Conservation (phyloP, 768 basidiomycete genomes). For the Boletus tomentosulus region DNA sequence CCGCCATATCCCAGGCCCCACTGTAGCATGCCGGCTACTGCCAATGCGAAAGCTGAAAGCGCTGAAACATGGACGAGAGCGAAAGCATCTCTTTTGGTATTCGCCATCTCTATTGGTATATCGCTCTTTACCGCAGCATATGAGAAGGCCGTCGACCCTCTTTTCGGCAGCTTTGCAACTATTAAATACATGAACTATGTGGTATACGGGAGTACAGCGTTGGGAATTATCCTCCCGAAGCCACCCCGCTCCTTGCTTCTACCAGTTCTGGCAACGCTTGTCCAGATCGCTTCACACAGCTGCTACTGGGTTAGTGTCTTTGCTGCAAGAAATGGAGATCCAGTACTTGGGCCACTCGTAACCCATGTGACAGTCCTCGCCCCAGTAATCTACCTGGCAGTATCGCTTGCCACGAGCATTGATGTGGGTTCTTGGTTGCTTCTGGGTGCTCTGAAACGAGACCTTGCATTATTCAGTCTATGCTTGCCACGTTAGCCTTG, state of each 20-base stretch:
- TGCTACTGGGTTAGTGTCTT: constrained; percentile 63
- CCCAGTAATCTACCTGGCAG: constrained; percentile 52
- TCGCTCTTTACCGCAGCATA: constrained; percentile 63
- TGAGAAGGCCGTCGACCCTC: constrained; percentile 58
- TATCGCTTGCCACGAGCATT: constrained; percentile 41
- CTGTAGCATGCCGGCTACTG: constrained; percentile 2
- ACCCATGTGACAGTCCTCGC: constrained; percentile 55
- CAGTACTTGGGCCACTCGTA: constrained; percentile 53
- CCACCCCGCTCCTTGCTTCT: constrained; percentile 24
- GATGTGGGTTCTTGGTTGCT: constrained; percentile 32
- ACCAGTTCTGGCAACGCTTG: constrained; percentile 35
- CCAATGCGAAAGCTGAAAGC: not conserved
- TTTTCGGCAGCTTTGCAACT: constrained; percentile 63
- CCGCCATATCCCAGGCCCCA: not conserved
- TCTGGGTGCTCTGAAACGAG: not conserved
- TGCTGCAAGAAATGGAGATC: constrained; percentile 50
- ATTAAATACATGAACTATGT: constrained; percentile 43
- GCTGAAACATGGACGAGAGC: constrained; percentile 11
- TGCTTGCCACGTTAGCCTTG: constrained; percentile 22
- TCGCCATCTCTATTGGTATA: constrained; percentile 31
- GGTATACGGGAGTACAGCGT: constrained; percentile 34
- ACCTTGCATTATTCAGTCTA: constrained; percentile 9
- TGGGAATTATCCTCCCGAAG: constrained; percentile 31
- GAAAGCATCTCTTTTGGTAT: constrained; percentile 22
- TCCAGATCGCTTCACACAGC: constrained; percentile 53